phyloP scores from a whole-genome alignment of 2,329 filamentous ascomycete genomes.

The Neonectria neomacrospora region DNA sequence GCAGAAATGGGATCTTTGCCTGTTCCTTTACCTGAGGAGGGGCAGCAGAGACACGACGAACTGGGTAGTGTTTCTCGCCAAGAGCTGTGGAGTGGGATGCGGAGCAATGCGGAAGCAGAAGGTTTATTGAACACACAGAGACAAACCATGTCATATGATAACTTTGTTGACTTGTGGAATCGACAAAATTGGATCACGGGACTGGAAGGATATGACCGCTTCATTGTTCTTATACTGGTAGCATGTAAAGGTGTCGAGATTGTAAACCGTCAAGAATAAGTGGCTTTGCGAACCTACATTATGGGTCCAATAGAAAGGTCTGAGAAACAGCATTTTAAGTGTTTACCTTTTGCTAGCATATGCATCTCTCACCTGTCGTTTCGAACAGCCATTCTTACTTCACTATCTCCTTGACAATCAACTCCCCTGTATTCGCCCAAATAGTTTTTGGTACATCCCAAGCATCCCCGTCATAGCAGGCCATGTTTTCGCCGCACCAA shows the following conservation, averaged over 20 bases:
- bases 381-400: too few species aligned
- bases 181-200: background rate
- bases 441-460: conserved; percentile 4
- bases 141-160: conserved; percentile 9
- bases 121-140: background rate
- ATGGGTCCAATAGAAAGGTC: background rate
- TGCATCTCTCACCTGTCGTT: too few species aligned
- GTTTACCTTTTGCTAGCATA: too few species aligned
- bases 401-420: background rate
- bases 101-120: background rate
- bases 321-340: too few species aligned
- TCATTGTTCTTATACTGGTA: conserved; percentile 15
- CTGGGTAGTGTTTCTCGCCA: background rate
- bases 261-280: background rate
- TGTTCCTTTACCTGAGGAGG: background rate
- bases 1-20: conserved; percentile 16
- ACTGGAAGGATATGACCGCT: conserved; percentile 14
- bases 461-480: conserved; percentile 15
- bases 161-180: conserved; percentile 14
- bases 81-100: background rate
- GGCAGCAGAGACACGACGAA: background rate
- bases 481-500: too few species aligned
- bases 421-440: background rate
- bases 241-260: conserved; percentile 22
- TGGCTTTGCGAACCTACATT: too few species aligned